Base-by-base conservation (phyloP, 2,329 filamentous ascomycete genomes). In the Microthyrium microscopicum region DNA sequence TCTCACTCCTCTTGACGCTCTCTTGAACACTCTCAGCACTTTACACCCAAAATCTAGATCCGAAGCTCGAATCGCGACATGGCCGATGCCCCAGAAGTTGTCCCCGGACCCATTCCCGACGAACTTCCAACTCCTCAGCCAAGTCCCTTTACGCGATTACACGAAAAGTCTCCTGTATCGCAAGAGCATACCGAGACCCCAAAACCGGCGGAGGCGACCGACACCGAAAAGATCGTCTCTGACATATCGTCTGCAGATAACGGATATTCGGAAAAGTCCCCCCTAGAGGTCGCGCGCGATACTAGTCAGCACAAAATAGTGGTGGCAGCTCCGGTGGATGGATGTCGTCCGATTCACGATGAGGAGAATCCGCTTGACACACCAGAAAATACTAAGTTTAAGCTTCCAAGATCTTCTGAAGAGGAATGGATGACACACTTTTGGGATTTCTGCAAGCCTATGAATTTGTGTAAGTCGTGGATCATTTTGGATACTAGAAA, bases 1-100 rank as follows among this genome's bases (percentile, higher is more conserved):
- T n/a, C n/a, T n/a, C n/a, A n/a, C n/a, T n/a, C n/a, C n/a, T n/a
- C n/a, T n/a, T n/a, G n/a, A n/a, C n/a, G n/a, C n/a, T n/a, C n/a
- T n/a, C n/a, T n/a, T n/a, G n/a, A n/a, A n/a, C n/a, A n/a, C n/a
- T n/a, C n/a, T n/a, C n/a, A n/a, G n/a, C n/a, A n/a, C n/a, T n/a
- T n/a, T n/a, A n/a, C n/a, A n/a, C n/a, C n/a, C n/a, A n/a, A n/a
- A n/a, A n/a, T n/a, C n/a, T n/a, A n/a, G n/a, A n/a, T n/a, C n/a
- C n/a, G n/a, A n/a, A n/a, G n/a, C n/a, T 25, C 22, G 22, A 9
- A 9, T 25, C 22, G 22, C 22, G 22, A 13, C 29, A 31, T 31
- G 29, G 29, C 29, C 12, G 29, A 31, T 15, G 29, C 29, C 11
- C 29, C 29, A 18, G 29, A 31, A 31, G 29, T 31, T 8, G 29